phyloP scores from a whole-genome alignment of 164 flowering plant species.

The grape (Vitis vinifera) region DNA sequence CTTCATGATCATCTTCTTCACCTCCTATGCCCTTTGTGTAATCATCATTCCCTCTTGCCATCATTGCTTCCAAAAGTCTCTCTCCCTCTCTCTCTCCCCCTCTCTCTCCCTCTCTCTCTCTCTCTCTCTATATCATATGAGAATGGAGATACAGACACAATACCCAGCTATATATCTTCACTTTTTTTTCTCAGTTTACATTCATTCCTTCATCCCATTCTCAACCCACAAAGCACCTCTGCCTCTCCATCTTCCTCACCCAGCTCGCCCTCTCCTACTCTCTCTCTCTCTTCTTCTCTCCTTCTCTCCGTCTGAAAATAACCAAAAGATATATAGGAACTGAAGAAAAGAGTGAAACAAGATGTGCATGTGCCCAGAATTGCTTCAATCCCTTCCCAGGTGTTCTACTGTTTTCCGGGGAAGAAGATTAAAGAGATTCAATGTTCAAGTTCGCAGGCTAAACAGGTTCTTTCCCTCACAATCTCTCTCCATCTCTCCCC shows the following conservation, averaged over 20 bases:
- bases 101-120: neutral
- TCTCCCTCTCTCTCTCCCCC: slow-evolving; percentile 22
- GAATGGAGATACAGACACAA: slow-evolving; percentile 12
- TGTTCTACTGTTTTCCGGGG: slow-evolving; percentile 10
- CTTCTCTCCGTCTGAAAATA: neutral
- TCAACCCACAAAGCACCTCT: neutral
- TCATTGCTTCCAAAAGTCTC: slow-evolving; percentile 35
- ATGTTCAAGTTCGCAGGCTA: slow-evolving; percentile 23
- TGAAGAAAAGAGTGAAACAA: neutral
- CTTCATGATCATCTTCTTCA: slow-evolving; percentile 15
- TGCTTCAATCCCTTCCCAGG: slow-evolving; percentile 5
- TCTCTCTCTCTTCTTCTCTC: slow-evolving; percentile 10
- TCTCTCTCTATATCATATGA: neutral
- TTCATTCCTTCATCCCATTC: neutral
- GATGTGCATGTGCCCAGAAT: slow-evolving; percentile 25
- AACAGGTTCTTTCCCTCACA: slow-evolving; percentile 23
- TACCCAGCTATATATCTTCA: slow-evolving; percentile 8
- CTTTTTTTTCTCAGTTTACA: neutral
- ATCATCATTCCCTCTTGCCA: slow-evolving; percentile 46
- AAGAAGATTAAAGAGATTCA: slow-evolving; percentile 17
- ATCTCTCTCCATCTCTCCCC: neutral
- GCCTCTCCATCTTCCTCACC: neutral
- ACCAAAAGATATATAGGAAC: too few relatives aligned
- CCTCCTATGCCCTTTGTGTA: slow-evolving; percentile 32
- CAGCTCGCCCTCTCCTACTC: slow-evolving; percentile 8